Evolutionary conservation across 805 yeast species (phyloP).

Genomic region (Candida pseudofarinosa): DNA sequence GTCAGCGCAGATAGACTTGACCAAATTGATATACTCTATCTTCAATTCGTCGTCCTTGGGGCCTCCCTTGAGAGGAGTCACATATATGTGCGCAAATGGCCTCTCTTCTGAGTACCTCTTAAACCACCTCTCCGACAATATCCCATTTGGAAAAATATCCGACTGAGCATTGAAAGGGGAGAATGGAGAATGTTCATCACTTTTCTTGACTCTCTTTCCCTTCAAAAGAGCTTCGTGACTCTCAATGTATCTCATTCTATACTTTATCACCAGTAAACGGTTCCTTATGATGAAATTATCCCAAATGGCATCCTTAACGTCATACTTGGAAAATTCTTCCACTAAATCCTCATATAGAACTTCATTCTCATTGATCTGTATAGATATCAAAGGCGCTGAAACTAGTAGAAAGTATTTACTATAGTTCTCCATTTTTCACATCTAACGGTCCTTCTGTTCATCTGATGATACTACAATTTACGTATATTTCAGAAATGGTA

Average conservation of each 20-base stretch:
- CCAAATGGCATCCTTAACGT: constrained; percentile 21
- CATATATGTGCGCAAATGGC: constrained; percentile 31
- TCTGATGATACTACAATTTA: too few relatives aligned
- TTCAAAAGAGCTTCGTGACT: not conserved
- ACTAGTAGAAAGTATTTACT: constrained; percentile 23
- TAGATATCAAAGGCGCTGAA: constrained; percentile 30
- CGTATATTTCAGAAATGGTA: too few relatives aligned
- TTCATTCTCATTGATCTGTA: constrained; percentile 11
- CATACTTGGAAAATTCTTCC: constrained; percentile 15
- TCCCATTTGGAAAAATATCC: constrained; percentile 24
- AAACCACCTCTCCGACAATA: constrained; percentile 32
- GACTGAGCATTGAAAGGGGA: constrained; percentile 38
- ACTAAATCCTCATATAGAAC: constrained; percentile 5
- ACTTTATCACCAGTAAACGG: constrained; percentile 31
- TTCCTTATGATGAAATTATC: constrained; percentile 35
- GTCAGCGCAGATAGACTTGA: constrained; percentile 10
- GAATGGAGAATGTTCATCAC: constrained; percentile 20
- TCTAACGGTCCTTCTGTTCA: too few relatives aligned
- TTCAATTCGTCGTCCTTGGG: constrained; percentile 11
- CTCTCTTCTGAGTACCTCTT: constrained; percentile 24
- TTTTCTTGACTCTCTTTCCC: not conserved
- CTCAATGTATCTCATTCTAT: constrained; percentile 17
- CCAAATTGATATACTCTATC: constrained; percentile 12
- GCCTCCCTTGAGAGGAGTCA: constrained; percentile 13
- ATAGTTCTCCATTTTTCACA: constrained; percentile 30